These are phyloP conservation scores for Saccharomycopsis synnaedendra DNA, from an alignment of 805 yeast genomes.

Conservation along the genomic window DNA sequence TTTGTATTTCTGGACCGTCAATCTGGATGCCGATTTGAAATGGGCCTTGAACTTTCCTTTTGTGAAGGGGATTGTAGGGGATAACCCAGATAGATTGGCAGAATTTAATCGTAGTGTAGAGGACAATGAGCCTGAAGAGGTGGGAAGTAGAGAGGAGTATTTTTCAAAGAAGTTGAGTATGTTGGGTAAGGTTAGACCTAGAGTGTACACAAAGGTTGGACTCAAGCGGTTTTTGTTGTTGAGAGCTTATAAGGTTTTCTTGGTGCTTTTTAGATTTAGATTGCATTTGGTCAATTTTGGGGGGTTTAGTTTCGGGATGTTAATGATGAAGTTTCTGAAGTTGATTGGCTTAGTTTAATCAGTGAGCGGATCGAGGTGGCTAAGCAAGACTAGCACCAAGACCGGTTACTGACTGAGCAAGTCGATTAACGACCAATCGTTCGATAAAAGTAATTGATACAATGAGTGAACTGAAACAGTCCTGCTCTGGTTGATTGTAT, in stretches of 20 bases:
- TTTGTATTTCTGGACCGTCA: slow-evolving; percentile 29
- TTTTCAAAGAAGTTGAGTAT: background rate
- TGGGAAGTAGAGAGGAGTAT: background rate
- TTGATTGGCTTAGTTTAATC: slow-evolving; percentile 5
- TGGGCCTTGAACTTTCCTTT: slow-evolving; percentile 16
- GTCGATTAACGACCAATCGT: too few species aligned
- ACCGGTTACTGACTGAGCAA: too few species aligned
- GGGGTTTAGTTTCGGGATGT: slow-evolving; percentile 1
- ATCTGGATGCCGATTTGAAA: slow-evolving; percentile 19
- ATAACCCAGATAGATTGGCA: slow-evolving; percentile 17
- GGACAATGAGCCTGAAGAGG: background rate
- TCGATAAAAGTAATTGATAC: too few species aligned
- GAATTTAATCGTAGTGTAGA: background rate
- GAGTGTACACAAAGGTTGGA: background rate
- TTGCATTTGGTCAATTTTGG: background rate
- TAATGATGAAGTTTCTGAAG: background rate
- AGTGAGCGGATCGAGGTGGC: too few species aligned
- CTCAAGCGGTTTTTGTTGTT: background rate
- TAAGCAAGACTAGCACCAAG: too few species aligned
- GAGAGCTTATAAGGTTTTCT: background rate
- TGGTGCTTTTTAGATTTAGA: background rate
- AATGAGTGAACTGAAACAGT: too few species aligned
- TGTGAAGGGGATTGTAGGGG: slow-evolving; percentile 19
- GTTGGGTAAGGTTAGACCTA: background rate
- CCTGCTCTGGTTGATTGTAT: too few species aligned